A percentile compares a stretch with the other conserved stretches of the same genome.
These are phyloP conservation scores for Ilex paraguariensis DNA, from an alignment of 305 asterid genomes.

Conservation along the genomic window DNA sequence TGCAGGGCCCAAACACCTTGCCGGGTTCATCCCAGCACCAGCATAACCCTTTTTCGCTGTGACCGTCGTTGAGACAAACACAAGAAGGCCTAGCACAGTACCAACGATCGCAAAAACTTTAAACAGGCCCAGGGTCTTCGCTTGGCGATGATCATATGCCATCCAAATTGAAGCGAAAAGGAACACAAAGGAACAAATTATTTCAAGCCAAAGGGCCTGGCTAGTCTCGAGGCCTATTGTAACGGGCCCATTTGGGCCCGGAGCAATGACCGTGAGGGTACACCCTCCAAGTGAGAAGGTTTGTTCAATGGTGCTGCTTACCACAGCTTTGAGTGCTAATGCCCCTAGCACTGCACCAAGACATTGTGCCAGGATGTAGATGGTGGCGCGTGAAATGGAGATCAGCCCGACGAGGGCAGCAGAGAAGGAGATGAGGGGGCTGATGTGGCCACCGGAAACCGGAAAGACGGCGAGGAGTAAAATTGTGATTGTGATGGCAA, in stretches of 20 bases:
- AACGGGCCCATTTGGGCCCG: conserved; percentile 46
- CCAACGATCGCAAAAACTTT: conserved; percentile 46
- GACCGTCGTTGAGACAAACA: conserved; percentile 51
- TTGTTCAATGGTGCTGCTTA: conserved; percentile 23
- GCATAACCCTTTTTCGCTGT: conserved; percentile 50
- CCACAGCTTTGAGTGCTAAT: conserved; percentile 57
- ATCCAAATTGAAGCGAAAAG: conserved; percentile 73
- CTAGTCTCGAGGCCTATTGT: conserved; percentile 37
- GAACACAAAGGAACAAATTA: conserved; percentile 55
- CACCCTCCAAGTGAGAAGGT: conserved; percentile 67
- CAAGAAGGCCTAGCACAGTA: conserved; percentile 55
- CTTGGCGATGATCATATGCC: conserved; percentile 72
- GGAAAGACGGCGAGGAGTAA: conserved; percentile 50
- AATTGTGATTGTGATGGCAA: conserved; percentile 36
- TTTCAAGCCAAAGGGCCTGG: conserved; percentile 65
- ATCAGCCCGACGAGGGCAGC: conserved; percentile 65
- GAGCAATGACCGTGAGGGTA: conserved; percentile 41
- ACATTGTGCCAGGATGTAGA: conserved; percentile 59
- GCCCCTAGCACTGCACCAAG: conserved; percentile 58
- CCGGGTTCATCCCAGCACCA: conserved; percentile 78
- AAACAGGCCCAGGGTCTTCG: conserved; percentile 37
- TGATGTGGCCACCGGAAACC: conserved; percentile 70
- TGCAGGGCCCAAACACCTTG: conserved; percentile 69
- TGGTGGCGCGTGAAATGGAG: conserved; percentile 50
- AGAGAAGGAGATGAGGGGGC: conserved; percentile 76